A percentile compares a stretch with the other conserved stretches of the same genome.
phyloP scores from a whole-genome alignment of 2,329 filamentous ascomycete species.

The Polytolypa hystricis region DNA sequence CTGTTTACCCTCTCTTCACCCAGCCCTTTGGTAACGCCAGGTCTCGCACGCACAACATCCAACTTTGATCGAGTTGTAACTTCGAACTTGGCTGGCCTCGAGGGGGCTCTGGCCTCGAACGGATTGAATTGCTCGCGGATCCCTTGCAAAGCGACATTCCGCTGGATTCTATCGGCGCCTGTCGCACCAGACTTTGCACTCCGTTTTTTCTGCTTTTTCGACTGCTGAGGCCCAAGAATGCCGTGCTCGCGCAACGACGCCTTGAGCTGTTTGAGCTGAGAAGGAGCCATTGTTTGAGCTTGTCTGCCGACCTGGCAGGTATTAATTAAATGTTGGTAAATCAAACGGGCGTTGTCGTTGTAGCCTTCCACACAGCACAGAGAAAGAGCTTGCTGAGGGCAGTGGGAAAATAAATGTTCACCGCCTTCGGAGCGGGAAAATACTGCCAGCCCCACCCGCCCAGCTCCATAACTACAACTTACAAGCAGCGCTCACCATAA shows the following conservation, averaged over 20 bases:
- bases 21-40: slow-evolving; percentile 71
- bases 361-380: too few relatives aligned
- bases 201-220: slow-evolving; percentile 85
- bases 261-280: slow-evolving; percentile 93
- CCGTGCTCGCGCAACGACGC: slow-evolving; percentile 80
- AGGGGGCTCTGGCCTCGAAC: slow-evolving; percentile 79
- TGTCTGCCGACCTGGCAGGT: too few relatives aligned
- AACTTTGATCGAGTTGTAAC: slow-evolving; percentile 52
- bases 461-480: too few relatives aligned
- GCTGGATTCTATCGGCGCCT: slow-evolving; percentile 64
- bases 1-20: slow-evolving; percentile 68
- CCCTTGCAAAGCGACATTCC: slow-evolving; percentile 64
- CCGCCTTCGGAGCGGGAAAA: slow-evolving; percentile 19
- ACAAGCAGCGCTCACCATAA: too few relatives aligned
- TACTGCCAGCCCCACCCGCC: too few relatives aligned
- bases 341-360: too few relatives aligned
- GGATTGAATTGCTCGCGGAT: slow-evolving; percentile 97
- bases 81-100: slow-evolving; percentile 71
- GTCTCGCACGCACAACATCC: slow-evolving; percentile 52
- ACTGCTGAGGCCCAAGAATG: slow-evolving; percentile 81
- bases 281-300: slow-evolving; percentile 85
- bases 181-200: slow-evolving; percentile 54
- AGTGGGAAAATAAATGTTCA: slow-evolving; percentile 21
- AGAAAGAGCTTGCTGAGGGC: slow-evolving; percentile 15
- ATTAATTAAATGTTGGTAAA: too few relatives aligned